Percentiles rank a stretch among this genome's conserved stretches.
These are phyloP conservation scores for Ganoderma resinaceum DNA, from an alignment of 1,284 basidiomycete genomes.

Conservation along the genomic window DNA sequence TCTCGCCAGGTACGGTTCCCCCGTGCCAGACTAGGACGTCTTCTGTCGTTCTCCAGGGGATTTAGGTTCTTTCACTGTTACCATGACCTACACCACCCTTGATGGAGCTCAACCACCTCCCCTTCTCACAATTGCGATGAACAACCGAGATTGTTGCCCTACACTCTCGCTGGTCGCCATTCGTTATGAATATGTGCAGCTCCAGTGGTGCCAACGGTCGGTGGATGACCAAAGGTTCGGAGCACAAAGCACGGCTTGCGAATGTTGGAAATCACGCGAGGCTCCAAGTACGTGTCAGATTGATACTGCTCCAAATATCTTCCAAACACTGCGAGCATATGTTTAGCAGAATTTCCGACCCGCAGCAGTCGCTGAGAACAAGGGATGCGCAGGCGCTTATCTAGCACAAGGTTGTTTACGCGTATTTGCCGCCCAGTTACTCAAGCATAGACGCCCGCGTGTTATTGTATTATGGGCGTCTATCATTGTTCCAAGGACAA, in stretches of 20 bases:
- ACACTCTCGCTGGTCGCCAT: too few species aligned
- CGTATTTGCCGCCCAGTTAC: background rate
- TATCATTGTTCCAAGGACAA: slow-evolving; percentile 26
- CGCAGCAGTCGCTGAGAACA: background rate
- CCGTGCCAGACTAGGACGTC: background rate
- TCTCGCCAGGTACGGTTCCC: background rate
- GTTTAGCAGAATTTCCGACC: background rate
- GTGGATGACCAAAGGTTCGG: too few species aligned
- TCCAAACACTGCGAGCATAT: background rate
- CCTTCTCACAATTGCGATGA: background rate
- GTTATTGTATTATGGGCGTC: slow-evolving; percentile 16
- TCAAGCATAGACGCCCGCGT: slow-evolving; percentile 12
- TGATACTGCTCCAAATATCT: background rate
- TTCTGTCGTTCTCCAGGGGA: background rate
- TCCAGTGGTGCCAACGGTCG: too few species aligned
- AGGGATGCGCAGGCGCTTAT: background rate
- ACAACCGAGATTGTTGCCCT: background rate
- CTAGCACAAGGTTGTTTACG: background rate
- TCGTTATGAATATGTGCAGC: too few species aligned
- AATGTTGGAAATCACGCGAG: background rate
- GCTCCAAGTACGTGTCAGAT: background rate
- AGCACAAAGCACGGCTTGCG: background rate
- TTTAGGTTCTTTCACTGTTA: background rate
- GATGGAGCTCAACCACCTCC: background rate
- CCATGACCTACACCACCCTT: background rate